Conservation (phyloP, 257 asterid species). For the Cordia subcordata region DNA sequence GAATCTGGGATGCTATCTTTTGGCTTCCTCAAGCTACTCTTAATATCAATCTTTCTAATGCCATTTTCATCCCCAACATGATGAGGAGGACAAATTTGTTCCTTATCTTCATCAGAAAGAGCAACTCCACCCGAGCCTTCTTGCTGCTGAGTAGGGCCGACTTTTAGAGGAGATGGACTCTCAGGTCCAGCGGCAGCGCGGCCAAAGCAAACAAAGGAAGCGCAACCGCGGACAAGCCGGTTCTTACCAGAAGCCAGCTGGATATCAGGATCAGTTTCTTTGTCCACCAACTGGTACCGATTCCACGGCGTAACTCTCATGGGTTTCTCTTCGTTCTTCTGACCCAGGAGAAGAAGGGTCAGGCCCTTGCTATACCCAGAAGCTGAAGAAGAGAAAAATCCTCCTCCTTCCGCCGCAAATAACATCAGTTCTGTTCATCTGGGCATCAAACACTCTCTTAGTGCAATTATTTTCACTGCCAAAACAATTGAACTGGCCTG, state of each 20-base stretch:
- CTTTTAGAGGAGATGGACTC: constrained; percentile 66
- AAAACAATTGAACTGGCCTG: constrained; percentile 14
- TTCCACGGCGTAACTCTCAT: constrained; percentile 98
- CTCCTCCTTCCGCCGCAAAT: constrained; percentile 99
- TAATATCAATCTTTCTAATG: constrained; percentile 33
- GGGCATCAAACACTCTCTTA: constrained; percentile 35
- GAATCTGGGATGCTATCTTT: constrained; percentile 20
- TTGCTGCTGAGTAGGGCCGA: constrained; percentile 57
- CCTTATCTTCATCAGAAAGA: constrained; percentile 35
- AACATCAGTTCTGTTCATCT: constrained; percentile 95
- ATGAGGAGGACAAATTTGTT: constrained; percentile 24
- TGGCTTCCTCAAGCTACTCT: constrained; percentile 80
- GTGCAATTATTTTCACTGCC: not conserved
- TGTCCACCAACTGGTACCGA: constrained; percentile 97
- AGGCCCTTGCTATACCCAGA: constrained; percentile 96
- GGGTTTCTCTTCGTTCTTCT: constrained; percentile 82
- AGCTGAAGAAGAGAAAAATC: constrained; percentile 98
- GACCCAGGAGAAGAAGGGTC: constrained; percentile 88
- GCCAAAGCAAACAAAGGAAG: constrained; percentile 85
- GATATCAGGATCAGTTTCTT: constrained; percentile 68
- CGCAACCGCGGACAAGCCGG: constrained; percentile 66
- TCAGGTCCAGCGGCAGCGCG: constrained; percentile 67
- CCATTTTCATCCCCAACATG: constrained; percentile 30
- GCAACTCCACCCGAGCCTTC: constrained; percentile 40
- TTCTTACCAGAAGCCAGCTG: constrained; percentile 93